Evolutionary conservation across 768 basidiomycete genomes (phyloP).

Genomic region (Butyriboletus loyo): DNA sequence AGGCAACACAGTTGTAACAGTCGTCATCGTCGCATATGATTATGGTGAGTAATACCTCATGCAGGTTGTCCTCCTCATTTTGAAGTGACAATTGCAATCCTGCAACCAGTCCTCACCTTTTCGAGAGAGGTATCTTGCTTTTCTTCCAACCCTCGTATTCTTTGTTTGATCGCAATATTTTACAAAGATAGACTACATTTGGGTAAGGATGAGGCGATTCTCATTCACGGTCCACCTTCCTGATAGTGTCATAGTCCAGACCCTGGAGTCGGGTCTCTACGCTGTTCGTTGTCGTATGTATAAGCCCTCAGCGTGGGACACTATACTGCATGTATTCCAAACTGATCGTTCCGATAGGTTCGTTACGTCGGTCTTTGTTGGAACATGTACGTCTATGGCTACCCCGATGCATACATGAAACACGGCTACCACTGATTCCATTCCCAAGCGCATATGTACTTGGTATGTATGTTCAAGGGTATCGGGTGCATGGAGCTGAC

Average conservation of each 20-base stretch:
- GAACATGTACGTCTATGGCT: too few relatives aligned
- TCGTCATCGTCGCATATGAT: slow-evolving; percentile 11
- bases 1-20: background rate
- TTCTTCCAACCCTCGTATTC: too few relatives aligned
- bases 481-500: background rate
- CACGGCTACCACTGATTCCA: background rate
- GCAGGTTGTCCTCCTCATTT: background rate
- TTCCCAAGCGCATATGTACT: slow-evolving; percentile 1
- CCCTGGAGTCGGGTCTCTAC: slow-evolving; percentile 5
- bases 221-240: too few relatives aligned
- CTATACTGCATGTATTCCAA: background rate
- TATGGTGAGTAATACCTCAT: slow-evolving; percentile 5
- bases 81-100: background rate
- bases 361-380: too few relatives aligned
- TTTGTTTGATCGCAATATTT: background rate
- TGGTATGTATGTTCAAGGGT: background rate
- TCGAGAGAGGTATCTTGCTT: slow-evolving; percentile 6
- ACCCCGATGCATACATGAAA: too few relatives aligned
- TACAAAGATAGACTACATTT: too few relatives aligned
- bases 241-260: background rate
- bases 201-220: too few relatives aligned
- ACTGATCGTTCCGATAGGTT: too few relatives aligned
- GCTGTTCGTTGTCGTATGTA: slow-evolving; percentile 8
- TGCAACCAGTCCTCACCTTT: slow-evolving; percentile 9
- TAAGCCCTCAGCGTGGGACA: background rate